Evolutionary conservation across 768 basidiomycete genomes (phyloP), one percentile per base, ranked within the genome.

Genomic region (Mycena leptocephala): DNA sequence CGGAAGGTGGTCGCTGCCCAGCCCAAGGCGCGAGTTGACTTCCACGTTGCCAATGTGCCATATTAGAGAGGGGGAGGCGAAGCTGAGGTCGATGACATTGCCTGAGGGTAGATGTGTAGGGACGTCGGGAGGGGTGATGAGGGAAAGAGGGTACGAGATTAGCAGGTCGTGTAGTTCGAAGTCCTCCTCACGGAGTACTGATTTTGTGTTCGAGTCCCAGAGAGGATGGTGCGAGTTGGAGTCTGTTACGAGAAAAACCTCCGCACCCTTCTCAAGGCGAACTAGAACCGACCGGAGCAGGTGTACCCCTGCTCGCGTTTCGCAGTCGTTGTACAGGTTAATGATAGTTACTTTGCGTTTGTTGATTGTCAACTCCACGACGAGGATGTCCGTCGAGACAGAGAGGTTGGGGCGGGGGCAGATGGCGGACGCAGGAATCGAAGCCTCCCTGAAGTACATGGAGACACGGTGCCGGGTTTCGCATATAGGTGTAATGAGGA

Each of bases 361-460:
- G 24, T 26, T n/a, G 51, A 53, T n/a, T 26, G 51, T 3, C 51
- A 51, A 8, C 4, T 66, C 65, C 1, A 66, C 65, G 1, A 66
- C 51, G 18, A 66, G 46, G 20, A 66, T 4, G n/a, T 66, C 65
- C n/a, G 65, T 30, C 5, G 65, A 66, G 3, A 14, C 14, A 13
- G 51, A 39, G 1, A 68, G 28, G 53, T 68, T 53, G 33, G 51
- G 66, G 24, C 66, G 66, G n/a, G 66, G 33, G 53, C 51, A 68
- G 53, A 68, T 68, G 8, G 24, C 28, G 1, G 53, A 16, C 6
- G 24, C 14, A 53, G 35, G 51, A n/a, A 68, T 68, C 3, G 66
- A 33, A 0, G 66, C n/a, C 14, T 68, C n/a, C 13, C 51, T 55
- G 26, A 68, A 68, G 26, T 55, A 55, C 7, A 68, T 35, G 3